Base-by-base conservation (phyloP, 176 grass and related monocot genomes). In the Thalia dealbata region DNA sequence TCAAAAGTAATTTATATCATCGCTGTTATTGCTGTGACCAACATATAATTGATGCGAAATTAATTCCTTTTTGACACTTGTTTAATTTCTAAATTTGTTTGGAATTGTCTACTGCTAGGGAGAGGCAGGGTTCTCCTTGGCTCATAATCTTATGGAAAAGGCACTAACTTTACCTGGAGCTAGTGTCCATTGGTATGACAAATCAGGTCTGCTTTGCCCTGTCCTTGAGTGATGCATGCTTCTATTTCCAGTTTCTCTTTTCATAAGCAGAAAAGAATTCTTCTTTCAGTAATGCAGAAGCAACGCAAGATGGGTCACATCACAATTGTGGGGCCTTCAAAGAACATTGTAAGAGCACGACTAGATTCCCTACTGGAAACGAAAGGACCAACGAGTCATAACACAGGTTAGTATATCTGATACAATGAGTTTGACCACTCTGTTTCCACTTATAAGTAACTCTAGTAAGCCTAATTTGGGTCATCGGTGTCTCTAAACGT, bases 221-320 rank as follows among this genome's bases (percentile, higher is more conserved):
- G 28, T 82, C 38, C 38, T 74, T 81, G 14, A 68, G 58, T 48
- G 18, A 72, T 50, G 64, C 1, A 63, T 16, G 27, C 30, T 21
- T 59, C 60, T 60, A 13, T 59, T 23, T 32, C 29, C 11, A 41
- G 24, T 23, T 79, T 72, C 69, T 28, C 12, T 41, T 59, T 27
- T 27, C 11, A 28, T 77, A 28, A 44, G 54, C 11, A 45, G 64
- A 21, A 59, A 69, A 21, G 61, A 63, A 83, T 14, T 79, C 7
- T 84, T 82, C 41, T 88, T 78, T 61, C 76, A 93, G 90, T 91
- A 52, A 93, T 93, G 69, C 80, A 85, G 28, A 93, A 91, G 67
- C 85, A 91, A 81, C 84, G 85, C 64, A 99, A 99, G 81, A 88
- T 93, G 87, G 90, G 95, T 42, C 95, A 91, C 79, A 88, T 93